Base-by-base conservation (phyloP, 1,139 yeast species). In the Protomyces arabidopsidicola region DNA sequence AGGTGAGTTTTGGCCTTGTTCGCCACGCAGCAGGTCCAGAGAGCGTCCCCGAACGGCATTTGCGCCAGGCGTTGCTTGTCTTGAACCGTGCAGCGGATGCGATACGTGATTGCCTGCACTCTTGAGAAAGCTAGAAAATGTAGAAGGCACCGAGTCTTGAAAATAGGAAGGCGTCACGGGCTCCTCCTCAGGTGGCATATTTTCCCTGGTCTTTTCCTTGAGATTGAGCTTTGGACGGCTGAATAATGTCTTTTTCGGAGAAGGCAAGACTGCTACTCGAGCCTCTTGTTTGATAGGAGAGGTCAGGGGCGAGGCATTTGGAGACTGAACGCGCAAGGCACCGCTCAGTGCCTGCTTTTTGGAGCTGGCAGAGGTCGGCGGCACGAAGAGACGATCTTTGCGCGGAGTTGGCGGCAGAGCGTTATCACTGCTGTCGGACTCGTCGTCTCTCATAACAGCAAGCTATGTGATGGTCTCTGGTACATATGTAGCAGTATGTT, bases 341-440 rank as follows among this genome's bases (percentile, higher is more conserved):
- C 36, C 36, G 18, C 38, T 22, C 16, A 36, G 6, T 9, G 16
- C 42, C 16, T 27, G 18, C 18, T 39, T 16, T 6, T 24, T 36
- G 3, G 20, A 18, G 18, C 31, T 58, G 16, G 18, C 16, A 10
- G 50, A 36, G 6, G 31, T n/a, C 10, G 27, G 27, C n/a, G 27
- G 55, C 20, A 18, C 31, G 9, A 51, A 42, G 10, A 34, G 31
- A 34, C 34, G 45, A 8, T 39, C 35, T 27, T 58, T 58, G 38
- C 45, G 53, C 35, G 62, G 62, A 6, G 62, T 58, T 16, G 62
- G 55, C 2, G 62, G 62, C 10, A 50, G 42, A 31, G 56, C 39
- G 35, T 55, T 54, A 39, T 58, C 62, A 31, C 62, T 58, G 34
- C 56, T 51, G 22, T 58, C 62, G 12, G 62, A 58, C 24, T 58